A percentile compares a stretch with the other conserved stretches of the same genome.
Evolutionary conservation across 1,139 yeast genomes (phyloP).

Genomic region (Kurtzmaniella quercitrusa): DNA sequence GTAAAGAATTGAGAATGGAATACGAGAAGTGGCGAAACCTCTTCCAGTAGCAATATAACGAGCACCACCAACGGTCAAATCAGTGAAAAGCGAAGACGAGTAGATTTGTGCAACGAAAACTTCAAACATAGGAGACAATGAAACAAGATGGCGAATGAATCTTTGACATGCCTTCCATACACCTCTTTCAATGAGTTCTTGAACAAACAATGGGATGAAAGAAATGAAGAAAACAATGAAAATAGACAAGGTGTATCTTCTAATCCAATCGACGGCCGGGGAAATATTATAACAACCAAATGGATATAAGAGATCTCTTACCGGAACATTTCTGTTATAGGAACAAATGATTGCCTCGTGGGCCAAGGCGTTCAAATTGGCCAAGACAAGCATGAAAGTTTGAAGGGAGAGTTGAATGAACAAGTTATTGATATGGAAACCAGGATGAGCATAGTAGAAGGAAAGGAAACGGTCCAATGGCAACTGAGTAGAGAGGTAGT

Average conservation of each 20-base stretch:
- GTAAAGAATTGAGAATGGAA: slow-evolving; percentile 91
- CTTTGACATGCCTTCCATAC: slow-evolving; percentile 93
- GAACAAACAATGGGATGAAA: slow-evolving; percentile 92
- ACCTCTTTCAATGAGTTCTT: slow-evolving; percentile 97
- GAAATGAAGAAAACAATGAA: slow-evolving; percentile 98
- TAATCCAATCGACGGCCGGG: slow-evolving; percentile 94
- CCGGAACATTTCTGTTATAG: slow-evolving; percentile 79
- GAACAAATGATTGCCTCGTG: slow-evolving; percentile 85
- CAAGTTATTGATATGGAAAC: slow-evolving; percentile 97
- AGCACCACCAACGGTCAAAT: slow-evolving; percentile 98
- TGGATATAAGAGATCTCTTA: slow-evolving; percentile 82
- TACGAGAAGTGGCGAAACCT: slow-evolving; percentile 98
- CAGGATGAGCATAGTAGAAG: slow-evolving; percentile 97
- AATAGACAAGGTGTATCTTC: slow-evolving; percentile 95
- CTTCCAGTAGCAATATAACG: slow-evolving; percentile 98
- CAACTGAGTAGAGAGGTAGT: slow-evolving; percentile 93
- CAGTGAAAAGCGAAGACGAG: slow-evolving; percentile 85
- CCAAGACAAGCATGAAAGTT: slow-evolving; percentile 84
- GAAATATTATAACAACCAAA: slow-evolving; percentile 88
- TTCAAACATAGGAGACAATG: slow-evolving; percentile 95
- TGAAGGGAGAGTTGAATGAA: slow-evolving; percentile 94
- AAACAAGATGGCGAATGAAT: slow-evolving; percentile 81
- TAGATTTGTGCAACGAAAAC: slow-evolving; percentile 98
- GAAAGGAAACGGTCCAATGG: slow-evolving; percentile 97
- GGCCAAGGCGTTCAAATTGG: slow-evolving; percentile 87